Evolutionary conservation across 208 protist genomes (phyloP), one percentile per base, ranked within the genome.

Genomic region (Wallacemonas sp.): DNA sequence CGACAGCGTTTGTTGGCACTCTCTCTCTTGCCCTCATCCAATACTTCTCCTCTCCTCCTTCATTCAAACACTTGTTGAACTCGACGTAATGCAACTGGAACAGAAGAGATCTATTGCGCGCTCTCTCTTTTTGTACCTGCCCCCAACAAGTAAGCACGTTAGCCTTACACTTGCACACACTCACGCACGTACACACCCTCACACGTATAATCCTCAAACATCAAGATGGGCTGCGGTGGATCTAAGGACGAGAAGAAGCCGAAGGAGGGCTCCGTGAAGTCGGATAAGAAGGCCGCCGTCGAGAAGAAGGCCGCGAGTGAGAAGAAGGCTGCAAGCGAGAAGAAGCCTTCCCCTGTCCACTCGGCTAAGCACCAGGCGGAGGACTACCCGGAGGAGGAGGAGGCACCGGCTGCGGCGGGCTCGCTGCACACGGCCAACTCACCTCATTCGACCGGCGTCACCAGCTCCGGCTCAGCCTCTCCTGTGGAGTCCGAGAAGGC

Each of bases 141-240:
- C n/a, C n/a, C n/a, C n/a, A n/a, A n/a, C n/a, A n/a, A 41, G 10
- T 41, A 14, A 16, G 14, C 36, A 14, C 36, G 7, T 41, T 41
- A 7, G 7, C 7, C 7, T 41, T 14, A 41, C 36, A 41, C 36
- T 16, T 14, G 14, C 36, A 41, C 36, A 41, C 36, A 41, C 36
- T 0, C 36, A 41, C 36, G 12, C 25, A 55, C 48, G 12, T 18
- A 25, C 2, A 7, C 52, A 14, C 32, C 32, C 52, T 11, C 52
- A 41, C 36, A 41, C 36, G 12, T 12, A 5, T 41, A n/a, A n/a
- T 12, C 36, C 36, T 16, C 36, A 41, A 5, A 41, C 36, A 41
- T 12, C 29, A 42, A 16, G 55, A 70, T 67, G 62, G 66, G 65
- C 31, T 64, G 61, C 29, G 61, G 68, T 7, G 61, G 55, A 10